Base-by-base conservation (phyloP, 495 filamentous ascomycete genomes). In the Chaetomium tenue region DNA sequence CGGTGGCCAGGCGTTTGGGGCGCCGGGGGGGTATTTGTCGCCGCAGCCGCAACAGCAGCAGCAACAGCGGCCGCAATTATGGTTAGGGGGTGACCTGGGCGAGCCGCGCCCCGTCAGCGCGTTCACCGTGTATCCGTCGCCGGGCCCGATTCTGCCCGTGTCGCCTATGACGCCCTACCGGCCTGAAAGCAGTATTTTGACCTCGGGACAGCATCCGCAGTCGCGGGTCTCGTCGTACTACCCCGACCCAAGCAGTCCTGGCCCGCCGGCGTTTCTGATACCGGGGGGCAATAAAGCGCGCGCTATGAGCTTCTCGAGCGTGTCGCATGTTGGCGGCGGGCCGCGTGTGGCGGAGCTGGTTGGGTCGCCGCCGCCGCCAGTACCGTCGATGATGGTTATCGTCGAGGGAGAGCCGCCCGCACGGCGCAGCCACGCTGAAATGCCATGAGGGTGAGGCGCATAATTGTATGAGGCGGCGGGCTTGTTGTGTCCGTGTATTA, bases 241-340 rank as follows among this genome's bases (percentile, higher is more conserved):
- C 18, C 48, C 57, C 1, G 50, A 52, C 39, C 23, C n/a, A 39
- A n/a, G 1, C 11, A 66, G 58, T 37, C 54, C 68, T n/a, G 37
- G 53, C 15, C 48, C 68, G 2, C 69, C 69, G 15, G 15, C 53
- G 1, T 71, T 63, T 54, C 46, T 71, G 64, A 67, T 71, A 22
- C 69, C 69, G 8, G 69, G 69, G 2, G 69, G 66, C 3, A 60
- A 58, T 30, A 48, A 22, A 28, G 23, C 58, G 51, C 61, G 66
- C 0, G 58, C 66, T 13, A 61, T 64, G 58, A 70, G 61, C 50
- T 67, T 69, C 48, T 63, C 61, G 25, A 66, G 58, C 33, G 30
- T 57, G 33, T 22, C 55, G 8, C 23, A 26, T n/a, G 48, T 56
- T 1, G 15, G 22, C 11, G 61, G 50, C 3, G 61, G 44, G 18